These are phyloP conservation scores for Cordyceps cicadae DNA, from an alignment of 2,329 filamentous ascomycete genomes.

Conservation along the genomic window DNA sequence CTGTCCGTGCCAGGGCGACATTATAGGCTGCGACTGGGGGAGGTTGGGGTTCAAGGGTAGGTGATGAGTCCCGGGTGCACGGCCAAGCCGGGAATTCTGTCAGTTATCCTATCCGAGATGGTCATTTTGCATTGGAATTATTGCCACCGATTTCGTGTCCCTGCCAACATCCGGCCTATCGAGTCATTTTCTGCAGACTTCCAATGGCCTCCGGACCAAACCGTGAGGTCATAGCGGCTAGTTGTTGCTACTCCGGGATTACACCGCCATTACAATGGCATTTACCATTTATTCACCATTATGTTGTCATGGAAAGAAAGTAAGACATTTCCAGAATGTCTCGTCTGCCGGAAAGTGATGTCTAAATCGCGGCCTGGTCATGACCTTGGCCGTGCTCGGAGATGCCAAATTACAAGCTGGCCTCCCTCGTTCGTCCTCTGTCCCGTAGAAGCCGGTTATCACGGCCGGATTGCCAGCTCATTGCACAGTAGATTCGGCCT, in stretches of 20 bases:
- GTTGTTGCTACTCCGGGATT: too few relatives aligned
- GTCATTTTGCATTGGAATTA: neutral
- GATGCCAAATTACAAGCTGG: neutral
- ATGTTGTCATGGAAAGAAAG: neutral
- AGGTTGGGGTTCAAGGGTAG: neutral
- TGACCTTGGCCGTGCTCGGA: neutral
- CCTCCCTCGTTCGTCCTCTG: neutral
- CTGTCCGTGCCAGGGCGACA: neutral
- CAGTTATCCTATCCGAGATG: neutral
- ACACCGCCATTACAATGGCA: neutral
- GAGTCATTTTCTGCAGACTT: neutral
- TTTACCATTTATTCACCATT: neutral
- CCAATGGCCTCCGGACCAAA: neutral
- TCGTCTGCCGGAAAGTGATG: neutral
- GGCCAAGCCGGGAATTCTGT: neutral
- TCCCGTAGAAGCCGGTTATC: neutral
- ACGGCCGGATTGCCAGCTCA: neutral
- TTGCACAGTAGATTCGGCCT: neutral
- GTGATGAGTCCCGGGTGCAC: neutral
- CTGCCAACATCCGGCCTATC: neutral
- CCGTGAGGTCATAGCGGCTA: neutral
- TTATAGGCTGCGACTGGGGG: neutral
- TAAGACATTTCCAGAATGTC: neutral
- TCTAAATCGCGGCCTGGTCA: neutral
- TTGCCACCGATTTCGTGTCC: neutral